These are phyloP conservation scores for Chaetoscypha palmicola DNA, from an alignment of 2,329 filamentous ascomycete species.

Conservation along the genomic window DNA sequence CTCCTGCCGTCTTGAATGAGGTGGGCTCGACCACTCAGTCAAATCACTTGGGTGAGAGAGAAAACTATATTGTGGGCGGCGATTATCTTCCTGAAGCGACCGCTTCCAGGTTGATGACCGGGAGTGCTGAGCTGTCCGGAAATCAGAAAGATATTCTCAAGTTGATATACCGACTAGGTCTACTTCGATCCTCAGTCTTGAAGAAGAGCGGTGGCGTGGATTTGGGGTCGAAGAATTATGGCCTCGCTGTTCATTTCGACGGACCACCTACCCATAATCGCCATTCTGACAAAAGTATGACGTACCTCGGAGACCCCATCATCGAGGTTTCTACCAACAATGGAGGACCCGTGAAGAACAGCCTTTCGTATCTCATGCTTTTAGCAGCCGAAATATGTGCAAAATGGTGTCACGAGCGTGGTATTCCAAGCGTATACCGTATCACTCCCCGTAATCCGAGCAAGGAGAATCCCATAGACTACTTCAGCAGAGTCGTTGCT, in stretches of 20 bases:
- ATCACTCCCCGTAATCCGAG: slow-evolving; percentile 24
- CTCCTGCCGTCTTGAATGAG: slow-evolving; percentile 42
- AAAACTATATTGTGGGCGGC: slow-evolving; percentile 13
- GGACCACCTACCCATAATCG: slow-evolving; percentile 5
- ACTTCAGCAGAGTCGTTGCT: slow-evolving; percentile 16
- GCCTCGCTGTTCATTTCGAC: slow-evolving; percentile 16
- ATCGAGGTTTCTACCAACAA: slow-evolving; percentile 17
- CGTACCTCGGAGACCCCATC: slow-evolving; percentile 21
- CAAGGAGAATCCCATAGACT: slow-evolving; percentile 23
- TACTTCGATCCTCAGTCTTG: slow-evolving; percentile 27
- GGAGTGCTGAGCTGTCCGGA: slow-evolving; percentile 34
- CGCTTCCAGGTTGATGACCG: slow-evolving; percentile 39
- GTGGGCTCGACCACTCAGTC: slow-evolving; percentile 14
- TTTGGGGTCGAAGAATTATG: background rate
- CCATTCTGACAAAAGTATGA: background rate
- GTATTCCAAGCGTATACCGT: slow-evolving; percentile 53
- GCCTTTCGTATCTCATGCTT: slow-evolving; percentile 47
- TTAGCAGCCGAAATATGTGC: slow-evolving; percentile 56
- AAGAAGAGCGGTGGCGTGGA: slow-evolving; percentile 11
- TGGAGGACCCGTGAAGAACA: slow-evolving; percentile 9
- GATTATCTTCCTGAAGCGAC: slow-evolving; percentile 2
- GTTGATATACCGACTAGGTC: slow-evolving; percentile 42
- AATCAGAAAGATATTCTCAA: slow-evolving; percentile 40
- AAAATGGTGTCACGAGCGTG: slow-evolving; percentile 50
- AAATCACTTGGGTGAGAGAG: background rate